Evolutionary conservation across 73 alveolate genomes (phyloP).

Genomic region (Tetrahymena malaccensis): DNA sequence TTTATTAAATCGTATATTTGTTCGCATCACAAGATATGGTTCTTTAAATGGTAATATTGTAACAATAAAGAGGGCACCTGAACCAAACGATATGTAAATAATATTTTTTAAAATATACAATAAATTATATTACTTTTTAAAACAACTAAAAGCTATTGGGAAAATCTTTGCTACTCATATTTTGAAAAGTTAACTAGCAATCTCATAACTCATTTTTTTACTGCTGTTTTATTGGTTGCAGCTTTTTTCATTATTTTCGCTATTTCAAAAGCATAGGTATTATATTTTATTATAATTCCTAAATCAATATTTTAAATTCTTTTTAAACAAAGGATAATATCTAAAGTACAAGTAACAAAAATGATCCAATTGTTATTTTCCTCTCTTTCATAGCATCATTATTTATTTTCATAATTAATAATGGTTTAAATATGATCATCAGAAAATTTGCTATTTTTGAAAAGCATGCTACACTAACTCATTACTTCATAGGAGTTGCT

Average conservation of each 20-base stretch:
- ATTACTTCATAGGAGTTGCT: neutral
- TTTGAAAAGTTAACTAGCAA: neutral
- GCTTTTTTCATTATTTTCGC: neutral
- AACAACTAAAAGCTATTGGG: neutral
- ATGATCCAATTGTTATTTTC: neutral
- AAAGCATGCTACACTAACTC: neutral
- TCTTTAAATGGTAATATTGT: neutral
- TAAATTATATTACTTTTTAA: neutral
- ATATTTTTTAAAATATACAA: neutral
- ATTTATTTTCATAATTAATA: neutral
- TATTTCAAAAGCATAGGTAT: neutral
- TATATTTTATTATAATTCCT: neutral
- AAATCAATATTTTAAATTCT: neutral
- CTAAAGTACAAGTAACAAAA: neutral
- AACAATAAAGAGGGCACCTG: neutral
- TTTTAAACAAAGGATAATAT: neutral
- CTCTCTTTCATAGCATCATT: neutral
- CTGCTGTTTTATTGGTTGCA: neutral
- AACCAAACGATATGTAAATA: neutral
- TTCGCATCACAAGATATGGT: neutral
- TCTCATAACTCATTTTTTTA: neutral
- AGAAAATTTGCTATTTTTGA: neutral
- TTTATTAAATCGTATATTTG: neutral
- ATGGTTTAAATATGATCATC: neutral
- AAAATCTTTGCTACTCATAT: neutral